Percentiles rank a stretch among this genome's conserved stretches.
phyloP scores from a whole-genome alignment of 768 basidiomycete species.

The Lactarius tabidus region DNA sequence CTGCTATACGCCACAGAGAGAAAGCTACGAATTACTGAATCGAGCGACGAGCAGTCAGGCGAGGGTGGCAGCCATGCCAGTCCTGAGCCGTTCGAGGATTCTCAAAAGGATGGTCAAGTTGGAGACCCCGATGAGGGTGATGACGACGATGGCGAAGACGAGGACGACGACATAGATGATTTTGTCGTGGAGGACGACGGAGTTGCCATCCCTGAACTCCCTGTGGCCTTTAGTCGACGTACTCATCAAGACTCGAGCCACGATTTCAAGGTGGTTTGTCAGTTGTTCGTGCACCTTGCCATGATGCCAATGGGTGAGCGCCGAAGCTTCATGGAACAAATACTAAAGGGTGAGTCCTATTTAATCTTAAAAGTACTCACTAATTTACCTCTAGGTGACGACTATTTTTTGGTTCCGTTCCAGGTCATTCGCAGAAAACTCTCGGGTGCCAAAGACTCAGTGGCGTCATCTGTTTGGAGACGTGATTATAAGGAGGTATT shows the following conservation, averaged over 20 bases:
- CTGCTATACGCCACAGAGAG: constrained; percentile 3
- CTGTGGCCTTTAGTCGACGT: constrained; percentile 76
- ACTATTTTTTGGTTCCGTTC: constrained; percentile 74
- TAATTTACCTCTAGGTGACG: constrained; percentile 41
- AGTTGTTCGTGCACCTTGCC: constrained; percentile 81
- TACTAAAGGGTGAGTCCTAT: constrained; percentile 44
- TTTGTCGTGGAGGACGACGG: constrained; percentile 59
- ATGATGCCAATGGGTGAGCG: constrained; percentile 53
- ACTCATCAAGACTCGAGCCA: constrained; percentile 69
- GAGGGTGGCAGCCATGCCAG: constrained; percentile 30
- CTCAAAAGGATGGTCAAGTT: constrained; percentile 28
- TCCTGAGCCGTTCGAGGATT: constrained; percentile 27
- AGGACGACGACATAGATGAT: constrained; percentile 42
- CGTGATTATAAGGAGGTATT: constrained; percentile 61
- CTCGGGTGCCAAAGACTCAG: constrained; percentile 61
- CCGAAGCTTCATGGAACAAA: constrained; percentile 49
- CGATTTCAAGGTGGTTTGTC: constrained; percentile 86
- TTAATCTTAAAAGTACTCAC: neutral
- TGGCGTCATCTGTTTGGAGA: constrained; percentile 83
- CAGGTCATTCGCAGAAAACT: constrained; percentile 65
- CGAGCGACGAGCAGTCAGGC: constrained; percentile 25
- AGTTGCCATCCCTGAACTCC: constrained; percentile 45
- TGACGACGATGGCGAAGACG: constrained; percentile 35
- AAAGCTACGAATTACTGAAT: constrained; percentile 19
- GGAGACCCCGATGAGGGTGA: constrained; percentile 39